Conservation (phyloP, 2,329 filamentous ascomycete genomes). For the Neofusicoccum cordaticola region DNA sequence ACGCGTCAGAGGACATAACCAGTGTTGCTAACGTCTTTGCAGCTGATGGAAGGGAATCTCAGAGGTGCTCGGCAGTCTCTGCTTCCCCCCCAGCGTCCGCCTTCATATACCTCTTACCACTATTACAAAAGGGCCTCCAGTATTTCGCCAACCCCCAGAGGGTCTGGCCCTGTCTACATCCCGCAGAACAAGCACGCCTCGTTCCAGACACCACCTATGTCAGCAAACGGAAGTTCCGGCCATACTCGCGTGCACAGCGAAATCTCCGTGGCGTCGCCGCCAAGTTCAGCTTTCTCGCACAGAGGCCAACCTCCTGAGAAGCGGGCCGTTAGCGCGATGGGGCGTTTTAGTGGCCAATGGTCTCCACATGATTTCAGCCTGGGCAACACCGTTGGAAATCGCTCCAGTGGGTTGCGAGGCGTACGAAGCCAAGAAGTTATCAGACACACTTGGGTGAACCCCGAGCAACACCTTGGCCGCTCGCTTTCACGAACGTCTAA, state of each 20-base stretch:
- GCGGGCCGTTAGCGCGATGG: slow-evolving; percentile 40
- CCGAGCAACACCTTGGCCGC: slow-evolving; percentile 3
- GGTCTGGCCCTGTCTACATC: slow-evolving; percentile 18
- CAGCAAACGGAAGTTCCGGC: slow-evolving; percentile 29
- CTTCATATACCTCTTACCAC: slow-evolving; percentile 37
- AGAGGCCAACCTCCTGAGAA: slow-evolving; percentile 24
- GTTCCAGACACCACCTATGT: slow-evolving; percentile 26
- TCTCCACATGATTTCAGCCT: slow-evolving; percentile 26
- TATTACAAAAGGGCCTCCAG: slow-evolving; percentile 34
- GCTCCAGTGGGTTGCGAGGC: slow-evolving; percentile 28
- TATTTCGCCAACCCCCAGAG: slow-evolving; percentile 33
- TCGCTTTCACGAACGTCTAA: slow-evolving; percentile 23
- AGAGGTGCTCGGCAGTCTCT: slow-evolving; percentile 72
- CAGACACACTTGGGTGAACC: slow-evolving; percentile 25
- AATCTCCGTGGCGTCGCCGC: slow-evolving; percentile 35
- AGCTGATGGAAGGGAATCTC: slow-evolving; percentile 94
- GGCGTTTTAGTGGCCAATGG: slow-evolving; percentile 36
- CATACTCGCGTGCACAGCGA: slow-evolving; percentile 44
- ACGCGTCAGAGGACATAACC: not conserved
- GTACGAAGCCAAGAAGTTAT: slow-evolving; percentile 41
- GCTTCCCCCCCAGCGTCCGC: slow-evolving; percentile 47
- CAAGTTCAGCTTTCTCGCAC: slow-evolving; percentile 24
- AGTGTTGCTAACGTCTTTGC: slow-evolving; percentile 26
- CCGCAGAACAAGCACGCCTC: slow-evolving; percentile 9
- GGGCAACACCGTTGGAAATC: slow-evolving; percentile 1